Percentiles rank a stretch among this genome's conserved stretches.
phyloP scores from a whole-genome alignment of 345 rosid genomes.

The Populus nigra region DNA sequence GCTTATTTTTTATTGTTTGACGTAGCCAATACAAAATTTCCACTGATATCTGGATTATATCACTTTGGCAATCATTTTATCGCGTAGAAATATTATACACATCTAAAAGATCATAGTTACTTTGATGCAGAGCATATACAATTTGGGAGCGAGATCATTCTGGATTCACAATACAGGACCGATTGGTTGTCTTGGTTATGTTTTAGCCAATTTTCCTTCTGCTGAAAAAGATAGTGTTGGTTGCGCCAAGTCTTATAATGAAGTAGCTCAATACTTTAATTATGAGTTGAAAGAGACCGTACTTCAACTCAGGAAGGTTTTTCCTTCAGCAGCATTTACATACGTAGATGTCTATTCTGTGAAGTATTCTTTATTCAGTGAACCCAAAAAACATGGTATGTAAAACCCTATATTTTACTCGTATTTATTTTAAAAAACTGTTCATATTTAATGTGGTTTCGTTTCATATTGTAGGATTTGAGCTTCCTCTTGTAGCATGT shows the following conservation, averaged over 20 bases:
- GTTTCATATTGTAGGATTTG: conserved; percentile 4
- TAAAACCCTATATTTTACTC: not conserved
- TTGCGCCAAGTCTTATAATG: conserved; percentile 45
- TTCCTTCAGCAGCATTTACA: conserved; percentile 41
- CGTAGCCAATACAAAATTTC: no score
- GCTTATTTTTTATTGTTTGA: no score
- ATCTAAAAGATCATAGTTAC: not conserved
- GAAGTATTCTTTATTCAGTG: conserved; percentile 44
- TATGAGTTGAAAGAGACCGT: conserved; percentile 32
- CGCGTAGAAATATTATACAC: no score
- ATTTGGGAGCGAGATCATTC: conserved; percentile 45
- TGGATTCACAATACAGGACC: conserved; percentile 84
- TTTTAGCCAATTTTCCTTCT: conserved; percentile 26
- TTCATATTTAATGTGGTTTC: no score
- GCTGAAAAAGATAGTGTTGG: conserved; percentile 41
- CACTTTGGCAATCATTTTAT: no score
- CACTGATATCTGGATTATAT: no score
- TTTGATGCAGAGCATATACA: conserved; percentile 39
- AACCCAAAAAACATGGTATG: conserved; percentile 45
- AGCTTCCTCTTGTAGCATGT: conserved; percentile 13
- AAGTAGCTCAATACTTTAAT: conserved; percentile 51
- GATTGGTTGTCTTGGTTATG: conserved; percentile 57
- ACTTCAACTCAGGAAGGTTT: conserved; percentile 30
- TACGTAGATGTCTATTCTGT: conserved; percentile 51
- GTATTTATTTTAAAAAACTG: not conserved